Conservation (phyloP, 306 rosid genomes). For the Biancaea sappan region DNA sequence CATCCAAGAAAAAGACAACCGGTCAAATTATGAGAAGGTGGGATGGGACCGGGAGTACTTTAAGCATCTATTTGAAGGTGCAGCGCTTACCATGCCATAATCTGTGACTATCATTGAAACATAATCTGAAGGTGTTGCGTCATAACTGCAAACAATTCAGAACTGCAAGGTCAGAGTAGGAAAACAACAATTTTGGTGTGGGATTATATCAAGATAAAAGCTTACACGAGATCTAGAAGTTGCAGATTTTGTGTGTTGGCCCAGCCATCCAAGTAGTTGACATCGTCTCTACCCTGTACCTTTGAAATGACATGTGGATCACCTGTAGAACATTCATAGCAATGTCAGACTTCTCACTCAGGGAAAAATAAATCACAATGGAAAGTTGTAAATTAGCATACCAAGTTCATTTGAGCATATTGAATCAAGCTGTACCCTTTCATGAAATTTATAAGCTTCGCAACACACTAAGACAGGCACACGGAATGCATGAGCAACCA, state of each 20-base stretch:
- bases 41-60: neutral
- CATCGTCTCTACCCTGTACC: conserved; percentile 48
- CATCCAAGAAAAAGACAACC: conserved; percentile 18
- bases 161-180: conserved; percentile 38
- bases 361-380: neutral
- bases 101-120: conserved; percentile 56
- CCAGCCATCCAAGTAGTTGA: conserved; percentile 56
- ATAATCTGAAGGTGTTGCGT: conserved; percentile 66
- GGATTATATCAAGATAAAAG: conserved; percentile 5
- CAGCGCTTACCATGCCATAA: conserved; percentile 52
- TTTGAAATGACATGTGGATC: conserved; percentile 55
- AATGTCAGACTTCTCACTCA: conserved; percentile 33
- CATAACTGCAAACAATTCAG: conserved; percentile 55
- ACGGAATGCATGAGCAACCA: conserved; percentile 62
- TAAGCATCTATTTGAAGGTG: conserved; percentile 15
- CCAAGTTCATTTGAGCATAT: conserved; percentile 68
- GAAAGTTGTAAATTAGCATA: conserved; percentile 36
- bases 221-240: conserved; percentile 60
- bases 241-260: conserved; percentile 49
- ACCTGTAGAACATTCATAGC: conserved; percentile 43
- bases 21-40: no score
- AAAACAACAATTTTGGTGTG: conserved; percentile 24
- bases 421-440: conserved; percentile 67
- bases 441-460: conserved; percentile 69
- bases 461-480: conserved; percentile 67